A percentile compares a stretch with the other conserved stretches of the same genome.
Conservation (phyloP, 306 rosid species). For the Casuarina cunninghamiana region DNA sequence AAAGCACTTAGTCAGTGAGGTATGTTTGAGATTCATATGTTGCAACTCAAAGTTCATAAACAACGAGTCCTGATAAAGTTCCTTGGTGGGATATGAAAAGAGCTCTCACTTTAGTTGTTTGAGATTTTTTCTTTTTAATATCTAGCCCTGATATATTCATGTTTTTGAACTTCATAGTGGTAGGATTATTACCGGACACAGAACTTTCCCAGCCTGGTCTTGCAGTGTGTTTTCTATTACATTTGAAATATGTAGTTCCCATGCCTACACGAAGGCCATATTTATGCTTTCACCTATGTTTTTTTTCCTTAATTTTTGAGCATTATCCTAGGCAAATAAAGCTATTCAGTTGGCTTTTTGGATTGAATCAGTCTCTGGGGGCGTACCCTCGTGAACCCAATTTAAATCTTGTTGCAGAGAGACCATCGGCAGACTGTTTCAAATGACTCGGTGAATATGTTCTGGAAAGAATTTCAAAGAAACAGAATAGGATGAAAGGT, state of each 20-base stretch:
- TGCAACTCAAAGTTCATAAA: not conserved
- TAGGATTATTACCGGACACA: not conserved
- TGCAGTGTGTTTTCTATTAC: not conserved
- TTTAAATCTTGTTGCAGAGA: not conserved
- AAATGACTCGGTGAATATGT: not conserved
- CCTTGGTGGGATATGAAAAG: too few species aligned
- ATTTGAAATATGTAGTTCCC: not conserved
- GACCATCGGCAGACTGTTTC: not conserved
- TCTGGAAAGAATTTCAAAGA: not conserved
- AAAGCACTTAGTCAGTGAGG: slow-evolving; percentile 70
- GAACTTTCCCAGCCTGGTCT: not conserved
- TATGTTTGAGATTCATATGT: slow-evolving; percentile 30
- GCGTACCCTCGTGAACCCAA: not conserved
- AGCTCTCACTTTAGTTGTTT: too few species aligned
- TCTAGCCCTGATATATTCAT: not conserved
- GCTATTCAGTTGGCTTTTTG: not conserved
- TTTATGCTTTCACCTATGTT: not conserved
- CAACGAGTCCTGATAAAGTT: not conserved
- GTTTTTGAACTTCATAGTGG: not conserved
- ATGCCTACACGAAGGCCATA: not conserved
- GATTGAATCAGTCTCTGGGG: not conserved
- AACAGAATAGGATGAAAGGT: not conserved
- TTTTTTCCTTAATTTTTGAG: not conserved
- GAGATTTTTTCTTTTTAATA: too few species aligned
- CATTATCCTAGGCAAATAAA: not conserved